These are phyloP conservation scores for Acanthamoeba divionensis DNA, from an alignment of 208 protist species.

Conservation along the genomic window DNA sequence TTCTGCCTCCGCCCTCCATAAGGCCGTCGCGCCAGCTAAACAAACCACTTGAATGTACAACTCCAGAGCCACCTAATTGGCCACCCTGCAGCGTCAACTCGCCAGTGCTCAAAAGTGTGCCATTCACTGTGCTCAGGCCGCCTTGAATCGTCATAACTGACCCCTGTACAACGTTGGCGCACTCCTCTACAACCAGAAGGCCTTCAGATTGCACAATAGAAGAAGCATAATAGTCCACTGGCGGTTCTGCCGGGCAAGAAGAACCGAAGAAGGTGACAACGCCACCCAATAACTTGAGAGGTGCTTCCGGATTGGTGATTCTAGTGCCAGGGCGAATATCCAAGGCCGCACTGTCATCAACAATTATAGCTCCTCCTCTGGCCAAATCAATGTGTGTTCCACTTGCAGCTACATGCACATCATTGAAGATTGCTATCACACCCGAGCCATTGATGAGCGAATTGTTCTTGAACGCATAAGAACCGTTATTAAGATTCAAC, in stretches of 20 bases:
- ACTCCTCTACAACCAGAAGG: not conserved
- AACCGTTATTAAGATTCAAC: not conserved
- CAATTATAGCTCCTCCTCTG: not conserved
- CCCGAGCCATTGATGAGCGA: not conserved
- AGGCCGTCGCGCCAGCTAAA: not conserved
- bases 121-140: not conserved
- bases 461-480: not conserved
- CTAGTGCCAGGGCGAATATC: not conserved
- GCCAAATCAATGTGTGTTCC: not conserved
- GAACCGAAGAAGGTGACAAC: not conserved
- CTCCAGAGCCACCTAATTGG: not conserved
- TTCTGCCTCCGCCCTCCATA: not conserved
- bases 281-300: not conserved
- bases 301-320: not conserved
- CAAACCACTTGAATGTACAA: not conserved
- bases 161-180: not conserved
- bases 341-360: constrained; percentile 1
- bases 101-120: not conserved
- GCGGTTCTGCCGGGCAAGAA: not conserved
- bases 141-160: not conserved
- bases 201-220: not conserved
- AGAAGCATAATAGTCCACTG: not conserved
- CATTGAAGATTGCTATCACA: not conserved
- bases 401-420: not conserved
- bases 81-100: not conserved